phyloP scores from a whole-genome alignment of 345 rosid genomes.

The Lepidium aucheri region DNA sequence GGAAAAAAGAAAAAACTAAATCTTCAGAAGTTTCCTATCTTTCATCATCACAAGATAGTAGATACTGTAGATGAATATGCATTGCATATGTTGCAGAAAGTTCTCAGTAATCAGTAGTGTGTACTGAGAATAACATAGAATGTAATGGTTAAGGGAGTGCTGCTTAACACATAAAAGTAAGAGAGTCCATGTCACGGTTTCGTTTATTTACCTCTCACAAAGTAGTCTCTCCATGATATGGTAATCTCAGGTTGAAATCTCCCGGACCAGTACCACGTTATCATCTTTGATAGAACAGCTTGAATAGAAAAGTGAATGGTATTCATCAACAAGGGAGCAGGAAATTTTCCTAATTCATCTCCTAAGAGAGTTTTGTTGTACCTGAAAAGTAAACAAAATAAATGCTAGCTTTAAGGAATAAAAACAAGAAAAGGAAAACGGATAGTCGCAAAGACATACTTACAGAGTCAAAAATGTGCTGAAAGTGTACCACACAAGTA shows the following conservation, averaged over 20 bases:
- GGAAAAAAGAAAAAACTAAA: neutral
- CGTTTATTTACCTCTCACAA: slow-evolving; percentile 53
- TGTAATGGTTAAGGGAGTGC: neutral
- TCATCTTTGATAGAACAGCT: slow-evolving; percentile 72
- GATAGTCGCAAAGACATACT: slow-evolving; percentile 33
- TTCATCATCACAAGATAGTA: neutral
- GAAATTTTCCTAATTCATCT: slow-evolving; percentile 91
- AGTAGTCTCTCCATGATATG: slow-evolving; percentile 86
- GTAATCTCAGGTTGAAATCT: slow-evolving; percentile 50
- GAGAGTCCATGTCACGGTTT: neutral
- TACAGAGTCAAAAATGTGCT: slow-evolving; percentile 98
- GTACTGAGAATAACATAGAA: neutral
- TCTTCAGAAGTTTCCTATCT: neutral
- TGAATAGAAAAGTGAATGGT: slow-evolving; percentile 86
- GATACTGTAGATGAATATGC: neutral
- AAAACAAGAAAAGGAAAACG: neutral
- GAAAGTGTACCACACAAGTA: slow-evolving; percentile 97
- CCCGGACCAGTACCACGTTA: slow-evolving; percentile 82
- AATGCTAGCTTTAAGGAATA: neutral
- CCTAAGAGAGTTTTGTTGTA: slow-evolving; percentile 94
- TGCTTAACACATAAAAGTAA: neutral
- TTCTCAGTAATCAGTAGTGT: neutral
- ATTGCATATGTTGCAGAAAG: neutral
- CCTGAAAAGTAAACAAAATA: slow-evolving; percentile 31
- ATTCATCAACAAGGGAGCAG: slow-evolving; percentile 97